Conservation (phyloP, 306 rosid species). For the Mucuna pruriens region DNA sequence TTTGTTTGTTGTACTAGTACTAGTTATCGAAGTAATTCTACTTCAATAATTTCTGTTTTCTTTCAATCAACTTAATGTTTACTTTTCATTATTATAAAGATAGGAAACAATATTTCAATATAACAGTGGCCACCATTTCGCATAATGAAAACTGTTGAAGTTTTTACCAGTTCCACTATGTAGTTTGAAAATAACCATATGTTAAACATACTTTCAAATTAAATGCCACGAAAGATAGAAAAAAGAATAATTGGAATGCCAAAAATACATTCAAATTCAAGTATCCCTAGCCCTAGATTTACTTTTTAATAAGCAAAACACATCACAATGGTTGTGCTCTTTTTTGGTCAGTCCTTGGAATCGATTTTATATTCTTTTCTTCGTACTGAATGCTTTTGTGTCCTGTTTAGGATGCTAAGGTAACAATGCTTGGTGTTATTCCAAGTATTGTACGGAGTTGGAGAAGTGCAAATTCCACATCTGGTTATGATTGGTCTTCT, state of each 20-base stretch:
- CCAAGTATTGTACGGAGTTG: conserved; percentile 93
- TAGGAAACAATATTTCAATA: neutral
- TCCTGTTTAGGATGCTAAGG: conserved; percentile 66
- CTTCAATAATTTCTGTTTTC: neutral
- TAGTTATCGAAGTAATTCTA: neutral
- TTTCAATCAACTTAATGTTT: conserved; percentile 17
- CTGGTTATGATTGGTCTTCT: conserved; percentile 86
- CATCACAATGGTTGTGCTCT: conserved; percentile 13
- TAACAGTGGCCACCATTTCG: conserved; percentile 8
- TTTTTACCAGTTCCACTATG: neutral
- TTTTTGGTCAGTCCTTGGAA: conserved; percentile 2
- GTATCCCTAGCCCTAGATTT: conserved; percentile 5
- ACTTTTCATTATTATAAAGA: neutral
- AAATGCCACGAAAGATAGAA: neutral
- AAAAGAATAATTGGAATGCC: conserved; percentile 6
- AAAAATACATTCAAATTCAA: neutral
- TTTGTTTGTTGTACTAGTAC: neutral
- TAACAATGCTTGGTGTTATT: conserved; percentile 96
- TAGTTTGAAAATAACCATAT: neutral
- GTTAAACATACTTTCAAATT: neutral
- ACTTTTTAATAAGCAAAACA: neutral
- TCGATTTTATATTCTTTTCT: conserved; percentile 12
- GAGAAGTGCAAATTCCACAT: conserved; percentile 72
- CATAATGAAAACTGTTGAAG: neutral
- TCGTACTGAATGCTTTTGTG: conserved; percentile 2